Conservation (phyloP, 2,329 filamentous ascomycete genomes). For the Scleromitrula shiraiana region DNA sequence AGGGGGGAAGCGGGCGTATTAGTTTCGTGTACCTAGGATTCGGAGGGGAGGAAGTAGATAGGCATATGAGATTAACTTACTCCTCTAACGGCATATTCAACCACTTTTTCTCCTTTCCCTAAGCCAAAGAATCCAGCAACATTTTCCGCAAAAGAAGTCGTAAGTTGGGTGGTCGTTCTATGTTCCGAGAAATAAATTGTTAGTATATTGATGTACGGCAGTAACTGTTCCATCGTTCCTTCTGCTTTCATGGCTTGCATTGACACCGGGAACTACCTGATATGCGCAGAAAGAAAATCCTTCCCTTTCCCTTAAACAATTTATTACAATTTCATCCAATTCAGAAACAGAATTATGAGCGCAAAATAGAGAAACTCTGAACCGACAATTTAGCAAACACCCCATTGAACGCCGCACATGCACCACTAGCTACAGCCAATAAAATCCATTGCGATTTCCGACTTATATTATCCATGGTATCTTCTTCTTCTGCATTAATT, state of each 20-base stretch:
- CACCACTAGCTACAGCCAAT: slow-evolving; percentile 64
- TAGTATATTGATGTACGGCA: background rate
- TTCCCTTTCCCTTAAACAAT: too few species aligned
- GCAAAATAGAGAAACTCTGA: background rate
- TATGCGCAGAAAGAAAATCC: too few species aligned
- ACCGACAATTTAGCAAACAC: slow-evolving; percentile 67
- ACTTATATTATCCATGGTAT: slow-evolving; percentile 29
- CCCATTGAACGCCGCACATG: slow-evolving; percentile 73
- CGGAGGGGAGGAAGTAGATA: background rate
- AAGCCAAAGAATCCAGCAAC: slow-evolving; percentile 39
- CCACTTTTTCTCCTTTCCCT: slow-evolving; percentile 35
- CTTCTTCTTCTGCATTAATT: background rate
- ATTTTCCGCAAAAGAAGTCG: slow-evolving; percentile 41
- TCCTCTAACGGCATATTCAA: slow-evolving; percentile 43
- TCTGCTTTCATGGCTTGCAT: background rate
- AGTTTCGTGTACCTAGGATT: background rate
- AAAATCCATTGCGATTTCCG: slow-evolving; percentile 51
- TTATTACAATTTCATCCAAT: too few species aligned
- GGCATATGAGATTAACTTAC: slow-evolving; percentile 31
- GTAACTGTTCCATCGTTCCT: background rate
- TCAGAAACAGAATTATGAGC: too few species aligned
- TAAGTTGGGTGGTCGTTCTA: slow-evolving; percentile 48
- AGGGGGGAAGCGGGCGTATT: background rate
- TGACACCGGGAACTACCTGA: too few species aligned
- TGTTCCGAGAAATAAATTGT: slow-evolving; percentile 8